Percentiles rank a stretch among this genome's conserved stretches.
phyloP scores from a whole-genome alignment of 768 basidiomycete genomes.

The Leccinum truebloodii region DNA sequence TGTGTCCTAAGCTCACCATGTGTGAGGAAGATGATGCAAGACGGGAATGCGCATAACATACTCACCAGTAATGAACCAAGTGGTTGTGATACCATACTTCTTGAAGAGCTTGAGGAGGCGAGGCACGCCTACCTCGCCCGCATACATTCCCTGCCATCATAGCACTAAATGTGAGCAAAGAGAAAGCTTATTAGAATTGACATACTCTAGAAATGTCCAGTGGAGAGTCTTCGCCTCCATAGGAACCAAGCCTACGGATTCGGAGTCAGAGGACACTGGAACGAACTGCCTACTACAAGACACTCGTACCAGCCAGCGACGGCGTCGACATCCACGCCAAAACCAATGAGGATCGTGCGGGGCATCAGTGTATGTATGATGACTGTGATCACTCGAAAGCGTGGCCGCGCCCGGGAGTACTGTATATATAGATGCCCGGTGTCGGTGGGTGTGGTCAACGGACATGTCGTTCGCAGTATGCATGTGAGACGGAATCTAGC shows the following conservation, averaged over 20 bases:
- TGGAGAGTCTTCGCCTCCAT: constrained; percentile 74
- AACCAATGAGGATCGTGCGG: constrained; percentile 56
- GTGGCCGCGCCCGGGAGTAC: too few species aligned
- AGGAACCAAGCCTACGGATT: constrained; percentile 59
- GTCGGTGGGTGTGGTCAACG: too few species aligned
- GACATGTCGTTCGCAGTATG: not conserved
- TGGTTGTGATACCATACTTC: constrained; percentile 67
- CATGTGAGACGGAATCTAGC: not conserved
- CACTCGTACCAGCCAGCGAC: constrained; percentile 64
- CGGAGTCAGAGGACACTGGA: not conserved
- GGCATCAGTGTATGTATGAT: constrained; percentile 40
- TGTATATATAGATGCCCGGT: too few species aligned
- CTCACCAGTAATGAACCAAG: constrained; percentile 75
- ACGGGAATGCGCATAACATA: not conserved
- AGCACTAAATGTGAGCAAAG: not conserved
- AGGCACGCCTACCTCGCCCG: constrained; percentile 72
- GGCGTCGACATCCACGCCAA: constrained; percentile 77
- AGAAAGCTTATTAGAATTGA: not conserved
- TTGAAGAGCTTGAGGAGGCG: constrained; percentile 70
- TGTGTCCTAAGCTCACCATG: constrained; percentile 49
- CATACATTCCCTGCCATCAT: constrained; percentile 56
- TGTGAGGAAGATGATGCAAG: not conserved
- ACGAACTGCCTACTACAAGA: not conserved
- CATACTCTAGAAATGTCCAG: constrained; percentile 63
- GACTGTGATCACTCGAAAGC: not conserved